Evolutionary conservation across 2,329 filamentous ascomycete genomes (phyloP).

Genomic region (Aspergillus versicolor): DNA sequence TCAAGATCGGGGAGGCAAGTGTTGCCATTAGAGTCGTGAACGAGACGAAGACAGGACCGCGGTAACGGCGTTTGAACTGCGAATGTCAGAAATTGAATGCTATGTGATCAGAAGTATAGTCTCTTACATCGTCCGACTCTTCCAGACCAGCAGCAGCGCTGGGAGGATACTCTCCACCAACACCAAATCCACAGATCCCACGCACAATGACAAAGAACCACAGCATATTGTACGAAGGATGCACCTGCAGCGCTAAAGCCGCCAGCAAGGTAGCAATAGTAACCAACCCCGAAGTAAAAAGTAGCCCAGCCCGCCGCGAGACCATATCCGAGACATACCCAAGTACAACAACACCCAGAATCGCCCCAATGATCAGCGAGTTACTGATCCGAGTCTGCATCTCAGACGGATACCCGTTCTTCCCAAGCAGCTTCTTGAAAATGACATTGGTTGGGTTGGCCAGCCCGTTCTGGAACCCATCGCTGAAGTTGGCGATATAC

Average conservation of each 20-base stretch:
- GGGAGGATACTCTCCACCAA: slow-evolving; percentile 40
- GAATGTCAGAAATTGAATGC: not conserved
- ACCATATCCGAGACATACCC: slow-evolving; percentile 31
- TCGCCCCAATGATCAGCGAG: slow-evolving; percentile 30
- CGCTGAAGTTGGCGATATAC: slow-evolving; percentile 35
- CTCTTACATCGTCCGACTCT: slow-evolving; percentile 31
- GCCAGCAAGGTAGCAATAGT: slow-evolving; percentile 34
- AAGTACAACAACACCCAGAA: slow-evolving; percentile 27
- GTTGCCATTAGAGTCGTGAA: slow-evolving; percentile 40
- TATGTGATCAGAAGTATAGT: not conserved
- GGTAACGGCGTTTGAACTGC: slow-evolving; percentile 25
- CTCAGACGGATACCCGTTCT: slow-evolving; percentile 22
- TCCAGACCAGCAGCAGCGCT: slow-evolving; percentile 39
- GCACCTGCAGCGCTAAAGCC: slow-evolving; percentile 38
- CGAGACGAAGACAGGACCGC: slow-evolving; percentile 36
- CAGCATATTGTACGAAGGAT: slow-evolving; percentile 33
- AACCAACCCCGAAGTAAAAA: slow-evolving; percentile 31
- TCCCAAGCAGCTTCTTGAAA: slow-evolving; percentile 28
- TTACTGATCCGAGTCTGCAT: slow-evolving; percentile 35
- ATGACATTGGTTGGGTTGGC: slow-evolving; percentile 36
- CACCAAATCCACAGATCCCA: slow-evolving; percentile 38
- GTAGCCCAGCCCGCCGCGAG: slow-evolving; percentile 26
- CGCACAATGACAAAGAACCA: slow-evolving; percentile 40
- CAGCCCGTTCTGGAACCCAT: slow-evolving; percentile 31
- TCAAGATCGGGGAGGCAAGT: slow-evolving; percentile 31